These are phyloP conservation scores for Trichoderma erinaceum DNA, from an alignment of 495 filamentous ascomycete species.

Conservation along the genomic window DNA sequence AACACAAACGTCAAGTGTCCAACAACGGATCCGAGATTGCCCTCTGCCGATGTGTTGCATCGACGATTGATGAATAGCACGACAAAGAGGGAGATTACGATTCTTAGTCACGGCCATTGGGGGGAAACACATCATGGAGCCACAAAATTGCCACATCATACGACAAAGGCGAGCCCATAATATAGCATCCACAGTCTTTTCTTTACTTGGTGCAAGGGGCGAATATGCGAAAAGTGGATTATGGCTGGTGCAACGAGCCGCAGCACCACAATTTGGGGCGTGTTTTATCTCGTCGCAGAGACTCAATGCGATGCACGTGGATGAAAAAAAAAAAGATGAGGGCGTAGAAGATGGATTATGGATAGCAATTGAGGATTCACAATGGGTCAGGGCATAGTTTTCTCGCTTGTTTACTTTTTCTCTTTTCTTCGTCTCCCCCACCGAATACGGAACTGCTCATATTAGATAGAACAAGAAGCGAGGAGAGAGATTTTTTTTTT, in stretches of 20 bases:
- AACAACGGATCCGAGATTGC: neutral
- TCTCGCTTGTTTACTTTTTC: neutral
- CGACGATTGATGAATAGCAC: neutral
- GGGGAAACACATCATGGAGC: conserved; percentile 1
- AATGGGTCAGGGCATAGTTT: neutral
- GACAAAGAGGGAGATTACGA: neutral
- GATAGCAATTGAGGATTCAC: neutral
- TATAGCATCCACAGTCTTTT: neutral
- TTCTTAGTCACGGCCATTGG: neutral
- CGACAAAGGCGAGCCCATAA: neutral
- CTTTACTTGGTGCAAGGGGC: neutral
- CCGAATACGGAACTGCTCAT: neutral
- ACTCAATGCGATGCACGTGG: neutral
- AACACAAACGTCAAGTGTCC: neutral
- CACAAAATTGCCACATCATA: neutral
- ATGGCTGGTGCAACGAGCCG: neutral
- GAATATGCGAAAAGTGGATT: neutral
- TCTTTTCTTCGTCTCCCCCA: neutral
- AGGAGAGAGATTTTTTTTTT: neutral
- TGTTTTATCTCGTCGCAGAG: neutral
- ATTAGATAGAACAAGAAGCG: neutral
- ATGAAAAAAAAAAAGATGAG: neutral
- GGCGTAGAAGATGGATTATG: too few species aligned
- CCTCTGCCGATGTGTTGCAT: too few species aligned
- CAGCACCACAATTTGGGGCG: too few species aligned